Conservation (phyloP, 352 stramenopile species). For the Blastocystis hominis region DNA sequence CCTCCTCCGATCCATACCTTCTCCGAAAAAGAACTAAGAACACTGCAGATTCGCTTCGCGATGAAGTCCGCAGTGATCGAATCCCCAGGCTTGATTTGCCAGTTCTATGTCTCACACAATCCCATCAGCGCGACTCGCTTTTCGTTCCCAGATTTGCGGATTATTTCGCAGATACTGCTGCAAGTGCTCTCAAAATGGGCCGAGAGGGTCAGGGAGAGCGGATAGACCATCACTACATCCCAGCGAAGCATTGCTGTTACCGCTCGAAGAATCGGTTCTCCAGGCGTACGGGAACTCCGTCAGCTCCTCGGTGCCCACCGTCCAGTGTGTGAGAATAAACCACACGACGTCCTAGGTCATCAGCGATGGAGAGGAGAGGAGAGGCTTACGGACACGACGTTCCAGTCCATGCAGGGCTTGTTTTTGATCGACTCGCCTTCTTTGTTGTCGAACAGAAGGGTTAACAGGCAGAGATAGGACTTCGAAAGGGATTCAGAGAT, state of each 20-base stretch:
- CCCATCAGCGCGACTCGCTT: neutral
- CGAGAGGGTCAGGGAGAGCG: neutral
- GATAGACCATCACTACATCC: neutral
- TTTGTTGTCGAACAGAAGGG: neutral
- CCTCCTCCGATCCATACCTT: neutral
- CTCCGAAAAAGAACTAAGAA: neutral
- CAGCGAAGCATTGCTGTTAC: neutral
- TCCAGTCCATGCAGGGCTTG: slow-evolving; percentile 8
- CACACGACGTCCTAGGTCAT: neutral
- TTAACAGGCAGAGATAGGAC: neutral
- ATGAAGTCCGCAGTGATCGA: neutral
- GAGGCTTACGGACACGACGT: neutral
- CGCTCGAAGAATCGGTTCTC: neutral
- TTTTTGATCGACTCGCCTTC: neutral
- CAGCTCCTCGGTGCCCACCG: neutral
- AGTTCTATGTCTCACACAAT: neutral
- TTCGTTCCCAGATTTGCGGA: neutral
- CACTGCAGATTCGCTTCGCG: neutral
- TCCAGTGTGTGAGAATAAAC: slow-evolving; percentile 29
- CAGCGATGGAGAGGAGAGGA: neutral
- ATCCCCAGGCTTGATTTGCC: slow-evolving; percentile 41
- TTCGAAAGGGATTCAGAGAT: neutral
- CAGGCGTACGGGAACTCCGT: neutral
- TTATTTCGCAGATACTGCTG: neutral
- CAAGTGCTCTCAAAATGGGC: neutral